Percentiles rank a stretch among this genome's conserved stretches.
Conservation (phyloP, 495 filamentous ascomycete species). For the Lasiosphaeria ovina region DNA sequence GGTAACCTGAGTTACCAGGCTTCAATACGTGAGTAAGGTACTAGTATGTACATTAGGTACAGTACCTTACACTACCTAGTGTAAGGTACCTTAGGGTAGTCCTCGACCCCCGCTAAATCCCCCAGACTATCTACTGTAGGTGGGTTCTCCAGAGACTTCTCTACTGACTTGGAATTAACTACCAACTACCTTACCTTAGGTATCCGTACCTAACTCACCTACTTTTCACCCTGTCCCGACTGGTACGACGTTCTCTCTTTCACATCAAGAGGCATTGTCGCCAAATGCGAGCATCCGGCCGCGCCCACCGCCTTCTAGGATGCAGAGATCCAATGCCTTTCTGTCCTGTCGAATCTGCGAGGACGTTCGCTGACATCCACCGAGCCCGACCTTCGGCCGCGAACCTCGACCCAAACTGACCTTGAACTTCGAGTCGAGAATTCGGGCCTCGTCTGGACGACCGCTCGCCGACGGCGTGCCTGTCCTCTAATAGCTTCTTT, state of each 20-base stretch:
- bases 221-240: no score
- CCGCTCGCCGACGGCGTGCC: background rate
- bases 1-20: no score
- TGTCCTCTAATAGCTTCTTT: background rate
- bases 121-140: no score
- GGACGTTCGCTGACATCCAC: conserved; percentile 1
- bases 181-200: no score
- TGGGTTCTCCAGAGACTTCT: no score
- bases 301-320: background rate
- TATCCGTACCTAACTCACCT: no score
- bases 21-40: no score
- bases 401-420: background rate
- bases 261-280: background rate
- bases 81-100: no score
- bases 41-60: no score
- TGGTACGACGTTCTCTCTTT: background rate
- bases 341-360: conserved; percentile 5
- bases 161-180: no score
- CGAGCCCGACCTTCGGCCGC: background rate
- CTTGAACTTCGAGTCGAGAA: background rate
- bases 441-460: background rate
- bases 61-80: no score
- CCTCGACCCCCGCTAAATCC: no score
- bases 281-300: background rate
- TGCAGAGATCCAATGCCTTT: conserved; percentile 7